Evolutionary conservation across 75 land plant species (phyloP).

Genomic region (Isoetes taiwanensis): DNA sequence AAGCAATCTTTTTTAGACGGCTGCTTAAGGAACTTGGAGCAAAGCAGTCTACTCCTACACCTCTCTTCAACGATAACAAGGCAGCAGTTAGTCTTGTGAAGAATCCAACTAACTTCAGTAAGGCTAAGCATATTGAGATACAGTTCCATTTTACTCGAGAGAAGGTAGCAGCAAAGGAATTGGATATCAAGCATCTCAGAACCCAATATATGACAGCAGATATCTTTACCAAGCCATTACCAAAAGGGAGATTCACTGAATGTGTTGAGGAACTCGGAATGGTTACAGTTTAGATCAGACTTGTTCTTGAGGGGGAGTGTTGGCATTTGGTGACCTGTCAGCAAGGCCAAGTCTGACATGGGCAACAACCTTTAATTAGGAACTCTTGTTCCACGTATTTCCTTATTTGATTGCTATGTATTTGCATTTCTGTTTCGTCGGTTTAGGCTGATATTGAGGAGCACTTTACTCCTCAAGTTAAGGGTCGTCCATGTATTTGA

Average conservation of each 20-base stretch:
- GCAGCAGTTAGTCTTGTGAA: not conserved
- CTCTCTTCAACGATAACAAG: too few species aligned
- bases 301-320: too few species aligned
- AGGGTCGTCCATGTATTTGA: too few species aligned
- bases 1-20: not conserved
- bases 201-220: not conserved
- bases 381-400: too few species aligned
- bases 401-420: too few species aligned
- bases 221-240: not conserved
- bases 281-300: too few species aligned
- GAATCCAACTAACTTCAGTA: not conserved
- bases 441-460: too few species aligned
- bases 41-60: not conserved
- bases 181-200: not conserved
- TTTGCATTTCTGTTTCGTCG: too few species aligned
- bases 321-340: too few species aligned
- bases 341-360: too few species aligned
- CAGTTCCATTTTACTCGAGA: not conserved
- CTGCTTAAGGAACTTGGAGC: not conserved
- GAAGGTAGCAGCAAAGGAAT: not conserved
- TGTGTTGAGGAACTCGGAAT: not conserved
- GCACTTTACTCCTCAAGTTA: too few species aligned
- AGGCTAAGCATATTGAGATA: not conserved
- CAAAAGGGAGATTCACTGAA: not conserved
- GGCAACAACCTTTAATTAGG: too few species aligned